Conservation (phyloP, 2,329 filamentous ascomycete species). For the Phaeophleospora eucalypticola region DNA sequence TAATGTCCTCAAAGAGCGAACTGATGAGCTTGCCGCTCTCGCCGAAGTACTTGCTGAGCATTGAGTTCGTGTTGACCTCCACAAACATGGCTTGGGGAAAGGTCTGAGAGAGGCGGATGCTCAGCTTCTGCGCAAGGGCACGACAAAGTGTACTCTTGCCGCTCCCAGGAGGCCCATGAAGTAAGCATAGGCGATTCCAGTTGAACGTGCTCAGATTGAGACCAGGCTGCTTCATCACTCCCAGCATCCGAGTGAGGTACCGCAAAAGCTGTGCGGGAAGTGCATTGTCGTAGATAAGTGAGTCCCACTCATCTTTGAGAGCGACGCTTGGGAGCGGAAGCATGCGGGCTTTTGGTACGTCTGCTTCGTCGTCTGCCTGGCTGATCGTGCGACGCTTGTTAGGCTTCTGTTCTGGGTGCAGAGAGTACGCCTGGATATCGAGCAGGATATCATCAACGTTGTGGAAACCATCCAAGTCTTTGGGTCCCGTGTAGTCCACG, state of each 20-base stretch:
- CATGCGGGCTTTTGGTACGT: slow-evolving; percentile 32
- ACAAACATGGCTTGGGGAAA: slow-evolving; percentile 38
- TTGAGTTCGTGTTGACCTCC: slow-evolving; percentile 43
- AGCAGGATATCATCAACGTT: slow-evolving; percentile 34
- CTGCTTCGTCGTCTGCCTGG: slow-evolving; percentile 24
- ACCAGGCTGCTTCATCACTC: slow-evolving; percentile 32
- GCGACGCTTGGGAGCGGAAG: slow-evolving; percentile 37
- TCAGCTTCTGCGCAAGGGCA: slow-evolving; percentile 49
- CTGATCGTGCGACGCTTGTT: slow-evolving; percentile 14
- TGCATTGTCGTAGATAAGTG: slow-evolving; percentile 42
- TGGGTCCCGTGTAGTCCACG: slow-evolving; percentile 37
- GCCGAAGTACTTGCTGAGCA: slow-evolving; percentile 49
- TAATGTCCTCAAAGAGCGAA: slow-evolving; percentile 41
- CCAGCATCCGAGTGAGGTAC: slow-evolving; percentile 36
- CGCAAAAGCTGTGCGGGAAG: slow-evolving; percentile 41
- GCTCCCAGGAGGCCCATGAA: slow-evolving; percentile 43
- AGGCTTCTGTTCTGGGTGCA: slow-evolving; percentile 29
- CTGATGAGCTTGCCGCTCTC: slow-evolving; percentile 44
- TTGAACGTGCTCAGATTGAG: slow-evolving; percentile 38
- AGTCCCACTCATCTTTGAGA: slow-evolving; percentile 43
- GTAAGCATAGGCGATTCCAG: slow-evolving; percentile 44
- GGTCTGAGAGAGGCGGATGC: slow-evolving; percentile 40
- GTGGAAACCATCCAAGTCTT: slow-evolving; percentile 21
- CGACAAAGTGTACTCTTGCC: slow-evolving; percentile 45
- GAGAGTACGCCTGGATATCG: slow-evolving; percentile 42